Percentiles rank a stretch among this genome's conserved stretches.
Evolutionary conservation across 1,284 basidiomycete species (phyloP).

Genomic region (Xerocomus nothofagi): DNA sequence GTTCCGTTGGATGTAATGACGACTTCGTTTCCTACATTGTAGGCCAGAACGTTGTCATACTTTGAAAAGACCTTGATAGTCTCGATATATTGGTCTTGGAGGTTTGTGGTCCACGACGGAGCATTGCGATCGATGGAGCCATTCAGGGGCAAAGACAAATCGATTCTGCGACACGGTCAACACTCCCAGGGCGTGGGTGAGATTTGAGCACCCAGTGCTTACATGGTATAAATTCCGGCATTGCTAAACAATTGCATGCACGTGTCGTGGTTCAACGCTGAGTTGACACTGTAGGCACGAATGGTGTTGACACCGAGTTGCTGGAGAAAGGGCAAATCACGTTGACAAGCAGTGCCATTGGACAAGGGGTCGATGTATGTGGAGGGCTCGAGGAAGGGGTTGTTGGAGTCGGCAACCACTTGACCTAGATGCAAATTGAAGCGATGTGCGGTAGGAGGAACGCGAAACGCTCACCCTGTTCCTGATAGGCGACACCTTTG

Average conservation of each 20-base stretch:
- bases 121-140: constrained; percentile 79
- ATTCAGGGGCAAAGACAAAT: constrained; percentile 81
- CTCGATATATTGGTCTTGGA: constrained; percentile 76
- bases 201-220: constrained; percentile 29
- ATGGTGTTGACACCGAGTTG: constrained; percentile 72
- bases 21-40: constrained; percentile 91
- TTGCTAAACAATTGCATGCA: constrained; percentile 80
- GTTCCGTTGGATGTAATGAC: constrained; percentile 61
- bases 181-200: neutral
- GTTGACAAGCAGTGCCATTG: constrained; percentile 63
- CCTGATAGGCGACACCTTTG: constrained; percentile 90
- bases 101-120: constrained; percentile 81
- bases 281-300: constrained; percentile 84
- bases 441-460: neutral
- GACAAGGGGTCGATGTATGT: constrained; percentile 78
- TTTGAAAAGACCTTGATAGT: constrained; percentile 80
- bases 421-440: constrained; percentile 38
- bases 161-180: constrained; percentile 54
- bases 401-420: constrained; percentile 50
- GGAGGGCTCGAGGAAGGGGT: constrained; percentile 78
- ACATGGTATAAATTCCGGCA: constrained; percentile 90
- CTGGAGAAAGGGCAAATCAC: constrained; percentile 79
- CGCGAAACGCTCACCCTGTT: constrained; percentile 57
- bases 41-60: constrained; percentile 82
- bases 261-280: constrained; percentile 77